phyloP scores from a whole-genome alignment of 495 filamentous ascomycete species.

The Tuber indicum region DNA sequence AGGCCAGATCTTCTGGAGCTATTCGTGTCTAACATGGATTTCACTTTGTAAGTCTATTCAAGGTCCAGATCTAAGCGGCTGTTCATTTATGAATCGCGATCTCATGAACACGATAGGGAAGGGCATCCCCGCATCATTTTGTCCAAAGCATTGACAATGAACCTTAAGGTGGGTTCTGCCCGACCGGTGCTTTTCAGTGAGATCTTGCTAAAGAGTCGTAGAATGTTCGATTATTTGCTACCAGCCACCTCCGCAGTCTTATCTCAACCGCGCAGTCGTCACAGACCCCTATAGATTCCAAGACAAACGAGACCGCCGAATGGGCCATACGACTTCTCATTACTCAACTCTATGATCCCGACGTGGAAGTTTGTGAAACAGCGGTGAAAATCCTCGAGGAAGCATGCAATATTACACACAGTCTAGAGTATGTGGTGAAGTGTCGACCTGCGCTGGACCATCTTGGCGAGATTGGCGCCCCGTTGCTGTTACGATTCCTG shows the following conservation, averaged over 20 bases:
- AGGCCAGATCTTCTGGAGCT: conserved; percentile 84
- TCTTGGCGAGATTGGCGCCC: conserved; percentile 92
- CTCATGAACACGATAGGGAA: conserved; percentile 44
- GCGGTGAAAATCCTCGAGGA: conserved; percentile 96
- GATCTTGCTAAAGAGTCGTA: conserved; percentile 17
- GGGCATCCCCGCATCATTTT: conserved; percentile 87
- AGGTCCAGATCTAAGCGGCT: not conserved
- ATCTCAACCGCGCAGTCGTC: conserved; percentile 31
- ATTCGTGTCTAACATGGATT: conserved; percentile 85
- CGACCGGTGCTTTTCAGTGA: not conserved
- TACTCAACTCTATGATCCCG: conserved; percentile 95
- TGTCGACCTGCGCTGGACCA: conserved; percentile 95
- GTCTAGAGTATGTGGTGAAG: conserved; percentile 90
- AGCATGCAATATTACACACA: conserved; percentile 82
- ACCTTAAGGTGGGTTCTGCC: conserved; percentile 57
- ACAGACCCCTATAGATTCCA: conserved; percentile 17
- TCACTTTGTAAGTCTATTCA: conserved; percentile 52
- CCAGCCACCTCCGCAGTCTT: conserved; percentile 41
- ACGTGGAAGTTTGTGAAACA: conserved; percentile 89
- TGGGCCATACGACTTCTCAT: conserved; percentile 95
- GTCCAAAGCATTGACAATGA: conserved; percentile 84
- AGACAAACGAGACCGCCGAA: conserved; percentile 54
- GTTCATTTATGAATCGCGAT: conserved; percentile 10
- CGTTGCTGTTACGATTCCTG: conserved; percentile 78
- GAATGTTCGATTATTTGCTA: conserved; percentile 39